A percentile compares a stretch with the other conserved stretches of the same genome.
Conservation (phyloP, 1,284 basidiomycete species). For the Ganoderma meredithae region DNA sequence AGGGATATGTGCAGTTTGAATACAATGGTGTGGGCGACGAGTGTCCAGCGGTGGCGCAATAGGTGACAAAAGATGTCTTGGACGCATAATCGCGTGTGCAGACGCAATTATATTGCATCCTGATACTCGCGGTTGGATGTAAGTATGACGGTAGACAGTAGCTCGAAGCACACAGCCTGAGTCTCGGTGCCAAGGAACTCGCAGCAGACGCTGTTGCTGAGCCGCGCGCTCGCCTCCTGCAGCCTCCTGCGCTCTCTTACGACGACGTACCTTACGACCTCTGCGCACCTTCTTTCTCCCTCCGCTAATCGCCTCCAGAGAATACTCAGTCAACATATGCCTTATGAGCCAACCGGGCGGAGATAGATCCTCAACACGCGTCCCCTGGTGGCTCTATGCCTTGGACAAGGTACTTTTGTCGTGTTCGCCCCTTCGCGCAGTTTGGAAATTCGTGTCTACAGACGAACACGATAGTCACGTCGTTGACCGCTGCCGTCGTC, state of each 20-base stretch:
- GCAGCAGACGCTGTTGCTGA: neutral
- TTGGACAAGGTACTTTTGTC: constrained; percentile 25
- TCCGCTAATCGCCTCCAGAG: neutral
- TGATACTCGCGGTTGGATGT: too few relatives aligned
- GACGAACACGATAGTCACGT: constrained; percentile 57
- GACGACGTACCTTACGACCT: too few relatives aligned
- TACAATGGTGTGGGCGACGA: too few relatives aligned
- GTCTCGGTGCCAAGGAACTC: too few relatives aligned
- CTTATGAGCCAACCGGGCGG: neutral
- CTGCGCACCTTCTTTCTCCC: neutral
- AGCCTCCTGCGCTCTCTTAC: neutral
- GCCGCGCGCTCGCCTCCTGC: neutral
- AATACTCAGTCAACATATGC: neutral
- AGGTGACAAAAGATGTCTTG: too few relatives aligned
- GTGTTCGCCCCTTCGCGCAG: neutral
- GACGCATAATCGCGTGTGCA: too few relatives aligned
- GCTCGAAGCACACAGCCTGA: too few relatives aligned
- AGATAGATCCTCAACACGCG: neutral
- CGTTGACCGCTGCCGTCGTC: constrained; percentile 60
- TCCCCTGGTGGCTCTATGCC: constrained; percentile 29
- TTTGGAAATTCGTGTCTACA: constrained; percentile 22
- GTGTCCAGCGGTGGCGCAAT: too few relatives aligned
- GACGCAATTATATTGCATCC: too few relatives aligned
- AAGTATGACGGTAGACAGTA: too few relatives aligned
- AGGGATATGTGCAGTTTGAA: too few relatives aligned